Conservation (phyloP, 2,329 filamentous ascomycete species). For the Coleophoma cylindrospora region DNA sequence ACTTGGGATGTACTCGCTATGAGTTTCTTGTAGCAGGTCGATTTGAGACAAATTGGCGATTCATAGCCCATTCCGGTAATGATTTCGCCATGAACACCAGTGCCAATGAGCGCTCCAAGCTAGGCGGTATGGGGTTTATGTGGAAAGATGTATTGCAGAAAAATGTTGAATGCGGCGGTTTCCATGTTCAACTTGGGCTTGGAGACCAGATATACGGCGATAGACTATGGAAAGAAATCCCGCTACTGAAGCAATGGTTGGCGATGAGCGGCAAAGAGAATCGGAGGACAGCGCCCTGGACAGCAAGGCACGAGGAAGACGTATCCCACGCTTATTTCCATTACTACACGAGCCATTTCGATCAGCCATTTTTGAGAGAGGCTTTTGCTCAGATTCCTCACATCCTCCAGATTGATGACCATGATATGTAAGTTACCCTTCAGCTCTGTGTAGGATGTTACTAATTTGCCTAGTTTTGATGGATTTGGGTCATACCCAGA, state of each 20-base stretch:
- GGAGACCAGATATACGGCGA: constrained; percentile 96
- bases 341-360: constrained; percentile 97
- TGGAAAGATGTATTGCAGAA: constrained; percentile 99
- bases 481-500: constrained; percentile 96
- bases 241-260: constrained; percentile 90
- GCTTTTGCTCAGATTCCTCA: constrained; percentile 98
- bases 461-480: constrained; percentile 65
- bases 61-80: constrained; percentile 92
- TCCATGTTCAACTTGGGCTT: constrained; percentile 87
- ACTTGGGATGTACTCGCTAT: constrained; percentile 95
- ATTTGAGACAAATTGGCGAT: constrained; percentile 88
- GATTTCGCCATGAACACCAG: constrained; percentile 89
- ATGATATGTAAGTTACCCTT: constrained; percentile 77
- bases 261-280: constrained; percentile 90
- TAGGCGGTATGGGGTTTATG: constrained; percentile 91
- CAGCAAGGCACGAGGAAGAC: constrained; percentile 90
- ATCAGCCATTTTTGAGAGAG: constrained; percentile 90
- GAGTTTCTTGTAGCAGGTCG: constrained; percentile 93
- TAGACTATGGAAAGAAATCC: constrained; percentile 92
- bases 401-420: constrained; percentile 87
- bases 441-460: not conserved
- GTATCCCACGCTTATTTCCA: constrained; percentile 96
- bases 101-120: constrained; percentile 75
- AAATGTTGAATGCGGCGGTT: constrained; percentile 92
- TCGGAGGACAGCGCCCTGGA: constrained; percentile 86